Evolutionary conservation across 2,329 filamentous ascomycete species (phyloP).

Genomic region (Triangularia setosa): DNA sequence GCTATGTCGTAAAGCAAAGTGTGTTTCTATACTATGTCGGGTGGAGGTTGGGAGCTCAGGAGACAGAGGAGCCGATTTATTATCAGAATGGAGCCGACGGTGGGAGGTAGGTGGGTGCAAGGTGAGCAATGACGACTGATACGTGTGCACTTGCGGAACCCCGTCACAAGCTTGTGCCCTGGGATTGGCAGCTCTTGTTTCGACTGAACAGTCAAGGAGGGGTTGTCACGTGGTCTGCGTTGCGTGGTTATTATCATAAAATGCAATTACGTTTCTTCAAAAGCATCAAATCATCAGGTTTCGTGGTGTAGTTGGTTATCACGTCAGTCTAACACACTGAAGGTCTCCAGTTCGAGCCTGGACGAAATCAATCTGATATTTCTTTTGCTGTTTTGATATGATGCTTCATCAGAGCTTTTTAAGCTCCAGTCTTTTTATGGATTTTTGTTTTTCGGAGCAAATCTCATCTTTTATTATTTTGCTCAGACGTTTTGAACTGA

Average conservation of each 20-base stretch:
- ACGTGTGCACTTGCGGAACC: slow-evolving; percentile 26
- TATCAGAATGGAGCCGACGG: slow-evolving; percentile 8
- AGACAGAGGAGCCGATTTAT: slow-evolving; percentile 14
- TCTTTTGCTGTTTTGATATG: neutral
- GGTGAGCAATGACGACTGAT: slow-evolving; percentile 27
- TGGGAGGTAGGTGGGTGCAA: slow-evolving; percentile 9
- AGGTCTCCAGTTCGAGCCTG: slow-evolving; percentile 32
- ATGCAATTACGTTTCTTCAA: neutral
- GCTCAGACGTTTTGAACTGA: neutral
- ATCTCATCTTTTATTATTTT: slow-evolving; percentile 4
- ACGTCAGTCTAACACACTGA: slow-evolving; percentile 45
- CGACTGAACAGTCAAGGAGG: slow-evolving; percentile 13
- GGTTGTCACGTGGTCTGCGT: slow-evolving; percentile 12
- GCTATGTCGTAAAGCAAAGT: neutral
- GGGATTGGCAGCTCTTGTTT: slow-evolving; percentile 6
- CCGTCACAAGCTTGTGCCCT: slow-evolving; percentile 23
- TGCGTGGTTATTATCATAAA: neutral
- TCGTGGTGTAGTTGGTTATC: slow-evolving; percentile 43
- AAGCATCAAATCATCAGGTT: slow-evolving; percentile 15
- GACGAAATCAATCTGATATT: slow-evolving; percentile 21
- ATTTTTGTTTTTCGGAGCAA: neutral
- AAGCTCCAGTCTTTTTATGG: too few relatives aligned
- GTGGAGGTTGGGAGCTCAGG: neutral
- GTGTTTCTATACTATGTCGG: neutral
- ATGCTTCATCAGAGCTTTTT: neutral